A percentile compares a stretch with the other conserved stretches of the same genome.
phyloP scores from a whole-genome alignment of 805 yeast genomes.

The Suhomyces emberorum region DNA sequence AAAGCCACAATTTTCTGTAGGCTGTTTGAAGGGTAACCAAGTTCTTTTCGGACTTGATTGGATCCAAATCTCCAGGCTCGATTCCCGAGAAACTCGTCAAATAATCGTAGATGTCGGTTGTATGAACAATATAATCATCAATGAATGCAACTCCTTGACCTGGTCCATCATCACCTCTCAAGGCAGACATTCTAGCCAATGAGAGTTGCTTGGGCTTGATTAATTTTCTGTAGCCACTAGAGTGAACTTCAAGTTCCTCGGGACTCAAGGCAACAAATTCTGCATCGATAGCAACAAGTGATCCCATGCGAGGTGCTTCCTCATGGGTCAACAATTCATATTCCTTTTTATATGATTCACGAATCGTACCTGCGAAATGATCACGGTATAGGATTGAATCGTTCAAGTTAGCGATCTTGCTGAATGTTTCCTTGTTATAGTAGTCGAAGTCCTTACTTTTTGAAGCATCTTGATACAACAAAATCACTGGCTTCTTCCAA shows the following conservation, averaged over 20 bases:
- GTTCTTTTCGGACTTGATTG: slow-evolving; percentile 56
- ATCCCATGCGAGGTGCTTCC: slow-evolving; percentile 73
- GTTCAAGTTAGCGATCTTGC: slow-evolving; percentile 38
- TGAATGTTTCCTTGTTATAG: slow-evolving; percentile 22
- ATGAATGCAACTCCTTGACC: slow-evolving; percentile 75
- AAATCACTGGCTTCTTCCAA: slow-evolving; percentile 83
- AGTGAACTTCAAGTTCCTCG: slow-evolving; percentile 74
- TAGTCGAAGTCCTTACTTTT: slow-evolving; percentile 44
- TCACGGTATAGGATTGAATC: slow-evolving; percentile 69
- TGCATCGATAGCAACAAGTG: slow-evolving; percentile 90
- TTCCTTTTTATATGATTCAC: slow-evolving; percentile 57
- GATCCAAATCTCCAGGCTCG: slow-evolving; percentile 84
- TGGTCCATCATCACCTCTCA: slow-evolving; percentile 68
- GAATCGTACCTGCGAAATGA: slow-evolving; percentile 64
- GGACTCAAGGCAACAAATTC: slow-evolving; percentile 85
- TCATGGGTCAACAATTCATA: slow-evolving; percentile 62
- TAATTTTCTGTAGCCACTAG: slow-evolving; percentile 65
- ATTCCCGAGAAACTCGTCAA: slow-evolving; percentile 93
- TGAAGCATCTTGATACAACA: slow-evolving; percentile 55
- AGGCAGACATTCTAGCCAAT: slow-evolving; percentile 84
- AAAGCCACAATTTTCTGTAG: slow-evolving; percentile 85
- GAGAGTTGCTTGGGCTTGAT: slow-evolving; percentile 73
- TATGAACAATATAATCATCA: slow-evolving; percentile 85
- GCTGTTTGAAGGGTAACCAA: slow-evolving; percentile 80
- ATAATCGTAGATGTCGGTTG: slow-evolving; percentile 73